Base-by-base conservation (phyloP, 768 basidiomycete species). In the Hydnomerulius pinastri region DNA sequence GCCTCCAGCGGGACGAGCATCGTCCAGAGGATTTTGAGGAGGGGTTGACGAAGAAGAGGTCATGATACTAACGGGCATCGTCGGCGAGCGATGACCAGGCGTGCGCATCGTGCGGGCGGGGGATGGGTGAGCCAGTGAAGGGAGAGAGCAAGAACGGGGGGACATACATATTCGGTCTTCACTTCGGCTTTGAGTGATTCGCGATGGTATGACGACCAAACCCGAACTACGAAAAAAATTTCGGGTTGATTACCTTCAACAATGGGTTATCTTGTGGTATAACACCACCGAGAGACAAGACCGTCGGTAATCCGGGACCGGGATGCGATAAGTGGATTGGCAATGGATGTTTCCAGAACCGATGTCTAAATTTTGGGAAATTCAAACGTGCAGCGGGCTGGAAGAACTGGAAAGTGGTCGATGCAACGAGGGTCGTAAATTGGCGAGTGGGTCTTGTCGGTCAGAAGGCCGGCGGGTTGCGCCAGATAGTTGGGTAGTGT, bases 1-100 rank as follows among this genome's bases (percentile, higher is more conserved):
- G 21, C 52, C 61, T 12, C 55, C 59, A 4, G 63, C 59, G 18
- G 47, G 52, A 27, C 56, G 53, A 17, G 58, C 42, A 9, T 51
- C 51, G 12, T 54, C 44, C n/a, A n/a, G n/a, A 17, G 43, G 27
- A 50, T 52, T 21, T 27, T n/a, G 48, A 12, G 4, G 27, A 27
- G 54, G 45, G 9, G 30, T 30, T 1, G 54, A 38, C 2, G 56
- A 51, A 4, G 51, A 44, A 20, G 56, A 49, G 6, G 48, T 12
- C 66, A 68, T 62, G 27, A 56, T 51, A 13, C 61, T 55, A 18
- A 43, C 21, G 9, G 48, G 53, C 8, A 55, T 36, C 11, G 50
- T 21, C 6, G 43, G 30, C 2, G 55, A 58, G 42, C 56, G 40
- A 41, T 52, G 45, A 5, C 30, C 42, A n/a, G 39, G 42, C 5